These are phyloP conservation scores for Piper betle DNA, from an alignment of 164 flowering plant species.

Conservation along the genomic window DNA sequence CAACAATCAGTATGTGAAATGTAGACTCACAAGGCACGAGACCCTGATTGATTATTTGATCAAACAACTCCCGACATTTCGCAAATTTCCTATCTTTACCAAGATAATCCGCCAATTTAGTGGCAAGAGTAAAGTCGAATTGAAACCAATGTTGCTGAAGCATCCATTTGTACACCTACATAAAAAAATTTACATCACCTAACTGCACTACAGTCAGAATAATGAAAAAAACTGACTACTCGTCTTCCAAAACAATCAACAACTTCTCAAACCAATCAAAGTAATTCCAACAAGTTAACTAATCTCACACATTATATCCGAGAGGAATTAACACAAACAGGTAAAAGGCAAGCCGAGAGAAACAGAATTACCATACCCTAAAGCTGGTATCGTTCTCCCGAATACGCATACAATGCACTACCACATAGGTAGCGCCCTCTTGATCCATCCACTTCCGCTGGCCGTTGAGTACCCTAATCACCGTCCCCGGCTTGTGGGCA, in stretches of 20 bases:
- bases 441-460: conserved; percentile 81
- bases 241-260: too few species aligned
- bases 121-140: conserved; percentile 82
- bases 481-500: conserved; percentile 38
- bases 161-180: conserved; percentile 37
- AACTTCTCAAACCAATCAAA: too few species aligned
- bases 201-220: too few species aligned
- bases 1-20: conserved; percentile 65
- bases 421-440: conserved; percentile 65
- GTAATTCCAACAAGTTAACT: too few species aligned
- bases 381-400: conserved; percentile 72
- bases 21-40: conserved; percentile 82
- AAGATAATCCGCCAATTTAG: conserved; percentile 79
- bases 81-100: conserved; percentile 76
- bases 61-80: conserved; percentile 77
- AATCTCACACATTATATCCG: background rate
- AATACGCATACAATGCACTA: conserved; percentile 67
- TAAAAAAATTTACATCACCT: too few species aligned
- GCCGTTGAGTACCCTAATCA: conserved; percentile 48
- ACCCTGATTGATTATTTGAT: conserved; percentile 75
- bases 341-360: background rate
- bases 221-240: background rate
- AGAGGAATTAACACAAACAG: background rate
- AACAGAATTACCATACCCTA: conserved; percentile 26
- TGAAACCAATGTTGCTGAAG: conserved; percentile 66